Base-by-base conservation (phyloP, 2,329 filamentous ascomycete species). In the Ascochyta clinopodiicola region DNA sequence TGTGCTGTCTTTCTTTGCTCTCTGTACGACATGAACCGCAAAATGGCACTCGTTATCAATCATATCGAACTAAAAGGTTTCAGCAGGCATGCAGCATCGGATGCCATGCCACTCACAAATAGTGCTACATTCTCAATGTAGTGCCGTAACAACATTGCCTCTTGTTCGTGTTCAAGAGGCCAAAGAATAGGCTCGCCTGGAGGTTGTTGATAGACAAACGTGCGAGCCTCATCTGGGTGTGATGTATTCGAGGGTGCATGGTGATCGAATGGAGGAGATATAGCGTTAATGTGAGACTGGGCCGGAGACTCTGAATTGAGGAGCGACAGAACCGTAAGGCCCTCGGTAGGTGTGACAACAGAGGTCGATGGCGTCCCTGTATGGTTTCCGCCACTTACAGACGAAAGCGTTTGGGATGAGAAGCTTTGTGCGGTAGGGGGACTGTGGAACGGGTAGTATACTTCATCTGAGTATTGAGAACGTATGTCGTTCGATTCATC, bases 91-190 rank as follows among this genome's bases (percentile, higher is more conserved):
- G 4, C 19, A 29, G 17, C 22, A 6, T 13, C 3, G 9, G 19
- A 17, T 3, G 8, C 0, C 0, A 12, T n/a, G 10, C 3, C 7
- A 66, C 71, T 45, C 48, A 75, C 71, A 36, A 76, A 76, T 19
- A 73, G 57, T 1, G 72, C 72, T 35, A 75, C 68, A 27, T 75
- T 67, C 25, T 75, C 71, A 21, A 76, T 68, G 35, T 74, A 76
- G 49, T 75, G 71, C 34, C 68, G 68, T 2, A 75, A 57, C 13
- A 75, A 59, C 69, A 73, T 75, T 5, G 72, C 72, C 38, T 75
- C 73, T 42, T 74, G 71, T 40, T 75, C 73, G 31, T 70, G 66
- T 37, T 72, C 67, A 9, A 75, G 47, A 1, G 73, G 72, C 72
- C 72, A 75, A 17, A 74, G 44, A 7, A 73, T 68, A 17, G 70